A percentile compares a stretch with the other conserved stretches of the same genome.
phyloP scores from a whole-genome alignment of 306 rosid species.

The Prunus salicina region DNA sequence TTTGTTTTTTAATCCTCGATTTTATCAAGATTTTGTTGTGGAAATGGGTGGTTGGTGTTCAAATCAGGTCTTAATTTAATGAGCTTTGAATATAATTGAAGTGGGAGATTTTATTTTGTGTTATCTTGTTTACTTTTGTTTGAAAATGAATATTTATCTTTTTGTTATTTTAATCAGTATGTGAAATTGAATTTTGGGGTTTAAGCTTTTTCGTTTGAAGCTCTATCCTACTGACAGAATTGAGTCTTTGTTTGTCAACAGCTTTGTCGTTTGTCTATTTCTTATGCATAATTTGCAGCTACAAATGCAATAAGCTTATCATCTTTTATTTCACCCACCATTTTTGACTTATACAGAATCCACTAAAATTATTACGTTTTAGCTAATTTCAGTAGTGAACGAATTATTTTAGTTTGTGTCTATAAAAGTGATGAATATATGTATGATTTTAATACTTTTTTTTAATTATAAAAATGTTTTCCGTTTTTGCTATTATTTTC shows the following conservation, averaged over 20 bases:
- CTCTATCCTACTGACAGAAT: conserved; percentile 18
- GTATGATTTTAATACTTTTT: neutral
- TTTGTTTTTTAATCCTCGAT: conserved; percentile 24
- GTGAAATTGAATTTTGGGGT: conserved; percentile 24
- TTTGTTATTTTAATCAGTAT: conserved; percentile 1
- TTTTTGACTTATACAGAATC: neutral
- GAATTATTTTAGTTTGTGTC: neutral
- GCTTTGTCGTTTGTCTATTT: neutral
- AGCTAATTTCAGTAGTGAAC: neutral
- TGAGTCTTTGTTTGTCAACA: neutral
- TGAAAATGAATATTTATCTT: neutral
- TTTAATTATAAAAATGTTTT: neutral
- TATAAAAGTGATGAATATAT: neutral
- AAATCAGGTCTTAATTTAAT: conserved; percentile 20
- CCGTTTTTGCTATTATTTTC: neutral
- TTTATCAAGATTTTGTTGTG: conserved; percentile 15
- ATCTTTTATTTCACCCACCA: neutral
- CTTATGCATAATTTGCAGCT: conserved; percentile 1
- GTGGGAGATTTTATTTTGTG: neutral
- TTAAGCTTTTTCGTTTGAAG: conserved; percentile 9
- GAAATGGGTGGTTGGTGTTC: neutral
- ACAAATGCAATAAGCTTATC: neutral
- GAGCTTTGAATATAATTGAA: conserved; percentile 7
- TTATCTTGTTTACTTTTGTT: conserved; percentile 7
- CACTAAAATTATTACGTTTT: neutral